Percentiles rank a stretch among this genome's conserved stretches.
phyloP scores from a whole-genome alignment of 176 grass and related monocot genomes.

The Ananas comosus region DNA sequence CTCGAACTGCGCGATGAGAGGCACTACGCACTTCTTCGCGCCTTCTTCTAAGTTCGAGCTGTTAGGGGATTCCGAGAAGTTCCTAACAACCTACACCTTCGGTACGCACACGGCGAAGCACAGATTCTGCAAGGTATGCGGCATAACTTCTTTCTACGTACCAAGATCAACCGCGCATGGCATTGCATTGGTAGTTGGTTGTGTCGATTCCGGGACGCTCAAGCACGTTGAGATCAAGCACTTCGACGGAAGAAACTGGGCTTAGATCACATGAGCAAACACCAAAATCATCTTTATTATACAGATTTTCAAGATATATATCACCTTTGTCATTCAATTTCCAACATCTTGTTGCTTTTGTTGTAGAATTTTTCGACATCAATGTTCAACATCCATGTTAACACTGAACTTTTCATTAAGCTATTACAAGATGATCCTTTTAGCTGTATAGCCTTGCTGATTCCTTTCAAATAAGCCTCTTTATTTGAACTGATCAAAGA shows the following conservation, averaged over 20 bases:
- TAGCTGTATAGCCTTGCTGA: too few relatives aligned
- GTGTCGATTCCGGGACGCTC: conserved; percentile 65
- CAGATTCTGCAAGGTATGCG: conserved; percentile 69
- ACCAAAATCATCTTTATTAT: conserved; percentile 25
- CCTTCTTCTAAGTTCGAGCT: conserved; percentile 51
- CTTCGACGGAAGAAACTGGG: conserved; percentile 59
- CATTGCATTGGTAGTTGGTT: conserved; percentile 43
- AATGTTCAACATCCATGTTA: too few relatives aligned
- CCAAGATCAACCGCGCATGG: conserved; percentile 66
- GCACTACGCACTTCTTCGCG: conserved; percentile 53
- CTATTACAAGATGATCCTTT: too few relatives aligned
- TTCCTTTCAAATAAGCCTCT: too few relatives aligned
- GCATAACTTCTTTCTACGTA: conserved; percentile 75
- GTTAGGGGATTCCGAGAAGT: conserved; percentile 21
- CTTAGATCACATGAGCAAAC: conserved; percentile 27
- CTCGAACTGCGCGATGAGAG: conserved; percentile 64
- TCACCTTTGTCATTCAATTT: too few relatives aligned
- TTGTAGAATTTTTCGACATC: too few relatives aligned
- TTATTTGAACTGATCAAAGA: too few relatives aligned
- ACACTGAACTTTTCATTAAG: too few relatives aligned
- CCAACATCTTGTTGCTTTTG: too few relatives aligned
- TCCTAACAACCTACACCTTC: conserved; percentile 72
- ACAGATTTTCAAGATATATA: too few relatives aligned
- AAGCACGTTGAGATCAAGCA: conserved; percentile 44
- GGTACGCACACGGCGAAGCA: conserved; percentile 80